Evolutionary conservation across 164 flowering plant genomes (phyloP).

Genomic region (Chimonanthus salicifolius): DNA sequence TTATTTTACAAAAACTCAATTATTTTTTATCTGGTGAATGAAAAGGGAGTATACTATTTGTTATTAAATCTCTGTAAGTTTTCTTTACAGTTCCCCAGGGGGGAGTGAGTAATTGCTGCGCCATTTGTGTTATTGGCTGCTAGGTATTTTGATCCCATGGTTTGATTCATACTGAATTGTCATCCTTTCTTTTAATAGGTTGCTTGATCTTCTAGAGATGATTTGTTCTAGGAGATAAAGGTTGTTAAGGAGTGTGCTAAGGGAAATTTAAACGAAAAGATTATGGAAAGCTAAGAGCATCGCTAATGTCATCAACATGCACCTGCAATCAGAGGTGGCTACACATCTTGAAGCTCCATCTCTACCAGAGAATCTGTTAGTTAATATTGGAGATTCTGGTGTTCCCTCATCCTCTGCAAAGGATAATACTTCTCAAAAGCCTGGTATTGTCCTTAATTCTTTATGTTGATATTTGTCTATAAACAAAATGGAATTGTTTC

Average conservation of each 20-base stretch:
- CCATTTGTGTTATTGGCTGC: too few species aligned
- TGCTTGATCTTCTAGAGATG: background rate
- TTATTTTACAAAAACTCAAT: too few species aligned
- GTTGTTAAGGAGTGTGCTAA: background rate
- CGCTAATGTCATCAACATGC: conserved; percentile 9
- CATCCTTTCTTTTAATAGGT: background rate
- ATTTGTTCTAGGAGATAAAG: background rate
- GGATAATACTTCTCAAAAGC: conserved; percentile 15
- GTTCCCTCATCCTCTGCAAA: conserved; percentile 9
- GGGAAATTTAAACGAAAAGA: background rate
- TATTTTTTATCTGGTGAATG: too few species aligned
- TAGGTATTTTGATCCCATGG: too few species aligned
- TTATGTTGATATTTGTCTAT: background rate
- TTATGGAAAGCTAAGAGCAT: background rate
- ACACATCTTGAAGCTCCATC: conserved; percentile 10
- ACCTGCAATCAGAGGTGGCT: conserved; percentile 11
- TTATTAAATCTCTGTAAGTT: too few species aligned
- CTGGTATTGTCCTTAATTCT: conserved; percentile 18
- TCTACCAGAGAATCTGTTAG: conserved; percentile 8
- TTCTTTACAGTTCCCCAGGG: too few species aligned
- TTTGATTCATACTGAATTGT: too few species aligned
- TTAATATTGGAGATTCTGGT: conserved; percentile 19
- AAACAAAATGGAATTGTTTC: background rate
- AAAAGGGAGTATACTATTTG: too few species aligned
- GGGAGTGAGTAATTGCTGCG: too few species aligned